These are phyloP conservation scores for Plasmopara viticola DNA, from an alignment of 352 stramenopile genomes.

Conservation along the genomic window DNA sequence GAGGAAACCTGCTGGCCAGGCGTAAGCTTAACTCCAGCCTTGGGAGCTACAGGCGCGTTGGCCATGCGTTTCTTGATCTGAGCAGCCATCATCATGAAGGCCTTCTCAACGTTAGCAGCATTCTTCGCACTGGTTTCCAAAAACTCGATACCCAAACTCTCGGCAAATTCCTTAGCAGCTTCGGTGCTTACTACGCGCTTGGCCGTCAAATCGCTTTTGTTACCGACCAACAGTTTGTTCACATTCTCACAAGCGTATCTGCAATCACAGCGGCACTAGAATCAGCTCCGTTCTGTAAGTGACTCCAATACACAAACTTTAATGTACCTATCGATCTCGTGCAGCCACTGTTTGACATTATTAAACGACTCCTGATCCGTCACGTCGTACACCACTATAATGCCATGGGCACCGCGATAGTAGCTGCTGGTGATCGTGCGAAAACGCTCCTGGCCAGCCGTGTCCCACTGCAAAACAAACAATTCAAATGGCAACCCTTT, in stretches of 20 bases:
- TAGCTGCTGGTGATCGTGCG: slow-evolving; percentile 99
- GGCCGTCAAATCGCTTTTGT: slow-evolving; percentile 96
- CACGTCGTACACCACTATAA: slow-evolving; percentile 99
- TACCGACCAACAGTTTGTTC: slow-evolving; percentile 96
- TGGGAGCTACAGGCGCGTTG: slow-evolving; percentile 70
- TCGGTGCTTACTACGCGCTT: slow-evolving; percentile 93
- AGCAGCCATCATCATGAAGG: slow-evolving; percentile 91
- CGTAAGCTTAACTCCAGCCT: slow-evolving; percentile 58
- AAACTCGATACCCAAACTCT: slow-evolving; percentile 85
- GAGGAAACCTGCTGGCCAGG: slow-evolving; percentile 55
- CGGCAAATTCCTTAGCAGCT: slow-evolving; percentile 87
- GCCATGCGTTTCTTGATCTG: slow-evolving; percentile 91
- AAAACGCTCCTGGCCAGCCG: slow-evolving; percentile 99
- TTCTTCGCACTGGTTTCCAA: slow-evolving; percentile 88
- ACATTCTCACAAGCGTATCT: slow-evolving; percentile 96
- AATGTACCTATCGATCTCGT: slow-evolving; percentile 82
- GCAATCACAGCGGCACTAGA: slow-evolving; percentile 3
- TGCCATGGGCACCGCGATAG: slow-evolving; percentile 98
- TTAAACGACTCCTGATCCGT: slow-evolving; percentile 97
- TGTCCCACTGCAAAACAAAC: slow-evolving; percentile 90
- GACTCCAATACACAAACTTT: not conserved
- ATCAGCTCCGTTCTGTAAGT: slow-evolving; percentile 3
- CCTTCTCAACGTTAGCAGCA: slow-evolving; percentile 85
- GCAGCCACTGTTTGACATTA: slow-evolving; percentile 98
- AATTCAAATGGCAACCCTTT: not conserved